Conservation (phyloP, 331 rosid genomes). For the Rosa hybrid region DNA sequence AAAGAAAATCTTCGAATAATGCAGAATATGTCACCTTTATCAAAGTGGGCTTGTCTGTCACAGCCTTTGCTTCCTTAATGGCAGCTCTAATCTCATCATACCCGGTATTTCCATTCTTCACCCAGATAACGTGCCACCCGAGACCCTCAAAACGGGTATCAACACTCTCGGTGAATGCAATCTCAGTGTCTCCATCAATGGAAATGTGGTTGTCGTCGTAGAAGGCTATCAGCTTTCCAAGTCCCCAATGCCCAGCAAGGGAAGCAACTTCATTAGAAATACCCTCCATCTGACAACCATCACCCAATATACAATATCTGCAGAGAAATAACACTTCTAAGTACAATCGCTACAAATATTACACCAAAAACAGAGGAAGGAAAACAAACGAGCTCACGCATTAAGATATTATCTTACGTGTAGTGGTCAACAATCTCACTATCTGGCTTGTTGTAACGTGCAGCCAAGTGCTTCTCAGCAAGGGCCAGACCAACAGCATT, state of each 20-base stretch:
- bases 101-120: constrained; percentile 91
- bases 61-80: constrained; percentile 87
- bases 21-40: constrained; percentile 63
- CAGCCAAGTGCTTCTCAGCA: constrained; percentile 97
- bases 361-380: not conserved
- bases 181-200: constrained; percentile 88
- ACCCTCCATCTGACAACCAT: constrained; percentile 99
- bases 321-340: constrained; percentile 19
- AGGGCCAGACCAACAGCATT: constrained; percentile 98
- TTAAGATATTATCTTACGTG: constrained; percentile 55
- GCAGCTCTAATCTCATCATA: constrained; percentile 94
- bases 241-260: constrained; percentile 98
- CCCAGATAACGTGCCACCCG: constrained; percentile 98
- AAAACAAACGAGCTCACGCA: not conserved
- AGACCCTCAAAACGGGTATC: constrained; percentile 84
- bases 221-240: constrained; percentile 89
- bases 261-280: constrained; percentile 83
- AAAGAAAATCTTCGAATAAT: not conserved
- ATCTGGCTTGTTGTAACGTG: constrained; percentile 86
- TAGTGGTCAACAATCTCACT: constrained; percentile 85
- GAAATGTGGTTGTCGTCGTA: constrained; percentile 98
- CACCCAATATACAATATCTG: constrained; percentile 77
- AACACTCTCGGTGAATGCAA: constrained; percentile 90
- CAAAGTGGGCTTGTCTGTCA: constrained; percentile 82
- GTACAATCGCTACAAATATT: not conserved